Percentiles rank a stretch among this genome's conserved stretches.
phyloP scores from a whole-genome alignment of 345 rosid species.

The Clausena lansium region DNA sequence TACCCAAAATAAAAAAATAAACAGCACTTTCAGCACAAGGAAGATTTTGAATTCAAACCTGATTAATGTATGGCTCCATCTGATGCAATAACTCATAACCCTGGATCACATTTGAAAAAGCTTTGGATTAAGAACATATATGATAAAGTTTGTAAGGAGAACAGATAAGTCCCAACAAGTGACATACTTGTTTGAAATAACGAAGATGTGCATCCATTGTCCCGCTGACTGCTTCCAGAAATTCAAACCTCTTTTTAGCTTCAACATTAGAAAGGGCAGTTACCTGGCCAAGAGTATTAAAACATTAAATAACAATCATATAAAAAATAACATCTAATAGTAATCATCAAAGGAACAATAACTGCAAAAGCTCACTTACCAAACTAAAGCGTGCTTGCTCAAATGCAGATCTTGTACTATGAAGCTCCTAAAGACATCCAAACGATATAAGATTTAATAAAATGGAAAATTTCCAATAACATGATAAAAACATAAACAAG shows the following conservation, averaged over 20 bases:
- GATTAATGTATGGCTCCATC: conserved; percentile 97
- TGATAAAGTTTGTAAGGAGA: conserved; percentile 17
- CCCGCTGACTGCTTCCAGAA: conserved; percentile 96
- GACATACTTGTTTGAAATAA: conserved; percentile 82
- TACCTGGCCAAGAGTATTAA: conserved; percentile 40
- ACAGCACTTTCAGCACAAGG: not conserved
- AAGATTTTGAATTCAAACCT: conserved; percentile 43
- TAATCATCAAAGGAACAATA: not conserved
- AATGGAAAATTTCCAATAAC: not conserved
- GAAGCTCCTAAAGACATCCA: conserved; percentile 72
- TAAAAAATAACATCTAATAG: not conserved
- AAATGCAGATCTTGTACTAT: conserved; percentile 77
- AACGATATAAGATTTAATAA: conserved; percentile 7
- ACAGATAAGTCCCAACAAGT: conserved; percentile 8
- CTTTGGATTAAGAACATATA: conserved; percentile 23
- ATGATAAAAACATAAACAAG: not conserved
- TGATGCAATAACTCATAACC: conserved; percentile 97
- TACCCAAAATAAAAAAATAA: not conserved
- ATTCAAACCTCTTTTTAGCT: conserved; percentile 96
- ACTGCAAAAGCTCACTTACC: conserved; percentile 38
- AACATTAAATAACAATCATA: conserved; percentile 3
- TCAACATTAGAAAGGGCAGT: conserved; percentile 93
- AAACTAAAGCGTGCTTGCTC: conserved; percentile 94
- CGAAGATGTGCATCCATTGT: conserved; percentile 99
- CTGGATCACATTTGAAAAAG: conserved; percentile 36